Conservation (phyloP, 2,329 filamentous ascomycete species). For the Cryphonectria japonica region DNA sequence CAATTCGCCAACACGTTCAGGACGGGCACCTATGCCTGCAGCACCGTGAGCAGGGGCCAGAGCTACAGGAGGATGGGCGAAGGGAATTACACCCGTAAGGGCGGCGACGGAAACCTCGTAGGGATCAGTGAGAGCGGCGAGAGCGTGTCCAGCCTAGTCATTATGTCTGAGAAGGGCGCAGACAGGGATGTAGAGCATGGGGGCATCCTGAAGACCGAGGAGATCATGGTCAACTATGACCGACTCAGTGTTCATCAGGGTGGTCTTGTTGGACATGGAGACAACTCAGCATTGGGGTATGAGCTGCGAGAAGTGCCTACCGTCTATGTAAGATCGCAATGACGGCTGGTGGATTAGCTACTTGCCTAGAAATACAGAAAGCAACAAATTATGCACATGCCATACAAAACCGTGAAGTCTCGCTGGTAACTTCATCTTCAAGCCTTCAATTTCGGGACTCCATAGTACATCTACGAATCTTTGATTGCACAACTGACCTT, state of each 20-base stretch:
- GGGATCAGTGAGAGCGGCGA: conserved; percentile 20
- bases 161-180: neutral
- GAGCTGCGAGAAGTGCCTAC: conserved; percentile 1
- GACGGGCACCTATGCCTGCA: conserved; percentile 17
- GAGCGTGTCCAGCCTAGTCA: neutral
- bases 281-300: neutral
- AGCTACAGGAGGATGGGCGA: conserved; percentile 4
- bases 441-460: too few species aligned
- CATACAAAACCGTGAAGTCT: too few species aligned
- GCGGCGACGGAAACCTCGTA: neutral
- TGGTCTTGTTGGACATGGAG: neutral
- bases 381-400: neutral
- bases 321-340: neutral
- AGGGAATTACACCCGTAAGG: neutral
- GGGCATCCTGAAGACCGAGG: conserved; percentile 9
- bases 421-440: too few species aligned
- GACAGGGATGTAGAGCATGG: conserved; percentile 1
- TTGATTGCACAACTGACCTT: too few species aligned
- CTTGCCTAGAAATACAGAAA: neutral
- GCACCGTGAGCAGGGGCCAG: conserved; percentile 5
- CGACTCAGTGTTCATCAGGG: neutral
- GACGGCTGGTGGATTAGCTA: neutral
- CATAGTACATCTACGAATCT: too few species aligned
- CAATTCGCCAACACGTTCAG: conserved; percentile 15
- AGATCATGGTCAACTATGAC: neutral